Evolutionary conservation across 148 eudicot genomes (phyloP).

Genomic region (Silene latifolia): DNA sequence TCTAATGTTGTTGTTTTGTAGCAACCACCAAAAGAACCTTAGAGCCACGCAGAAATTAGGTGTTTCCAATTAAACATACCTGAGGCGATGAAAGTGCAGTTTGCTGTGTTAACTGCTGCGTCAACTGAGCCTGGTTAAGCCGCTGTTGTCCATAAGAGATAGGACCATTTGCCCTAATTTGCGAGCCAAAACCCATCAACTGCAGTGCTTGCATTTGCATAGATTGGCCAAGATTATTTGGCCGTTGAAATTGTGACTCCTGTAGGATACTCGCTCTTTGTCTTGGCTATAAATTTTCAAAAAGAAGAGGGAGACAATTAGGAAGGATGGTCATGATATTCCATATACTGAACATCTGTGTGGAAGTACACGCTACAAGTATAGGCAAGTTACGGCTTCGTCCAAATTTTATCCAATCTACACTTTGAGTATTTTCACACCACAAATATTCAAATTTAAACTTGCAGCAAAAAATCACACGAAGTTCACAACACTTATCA

Average conservation of each 20-base stretch:
- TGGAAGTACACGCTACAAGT: not conserved
- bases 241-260: slow-evolving; percentile 66
- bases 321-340: slow-evolving; percentile 4
- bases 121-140: slow-evolving; percentile 52
- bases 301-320: not conserved
- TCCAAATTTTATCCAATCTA: not conserved
- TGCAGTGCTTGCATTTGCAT: slow-evolving; percentile 76
- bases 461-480: not conserved
- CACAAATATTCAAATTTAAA: not conserved
- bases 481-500: not conserved
- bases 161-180: slow-evolving; percentile 63
- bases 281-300: slow-evolving; percentile 55
- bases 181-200: slow-evolving; percentile 69
- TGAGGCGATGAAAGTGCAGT: slow-evolving; percentile 56
- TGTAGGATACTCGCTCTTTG: slow-evolving; percentile 68
- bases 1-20: too few species aligned
- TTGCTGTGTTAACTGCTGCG: slow-evolving; percentile 69
- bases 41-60: not conserved
- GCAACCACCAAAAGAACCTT: not conserved
- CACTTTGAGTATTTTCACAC: not conserved
- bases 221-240: slow-evolving; percentile 63
- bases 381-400: not conserved
- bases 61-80: slow-evolving; percentile 38
- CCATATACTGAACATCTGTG: not conserved
- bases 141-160: slow-evolving; percentile 60